Evolutionary conservation across 768 basidiomycete genomes (phyloP).

Genomic region (Pseudohyphozyma bogoriensis): DNA sequence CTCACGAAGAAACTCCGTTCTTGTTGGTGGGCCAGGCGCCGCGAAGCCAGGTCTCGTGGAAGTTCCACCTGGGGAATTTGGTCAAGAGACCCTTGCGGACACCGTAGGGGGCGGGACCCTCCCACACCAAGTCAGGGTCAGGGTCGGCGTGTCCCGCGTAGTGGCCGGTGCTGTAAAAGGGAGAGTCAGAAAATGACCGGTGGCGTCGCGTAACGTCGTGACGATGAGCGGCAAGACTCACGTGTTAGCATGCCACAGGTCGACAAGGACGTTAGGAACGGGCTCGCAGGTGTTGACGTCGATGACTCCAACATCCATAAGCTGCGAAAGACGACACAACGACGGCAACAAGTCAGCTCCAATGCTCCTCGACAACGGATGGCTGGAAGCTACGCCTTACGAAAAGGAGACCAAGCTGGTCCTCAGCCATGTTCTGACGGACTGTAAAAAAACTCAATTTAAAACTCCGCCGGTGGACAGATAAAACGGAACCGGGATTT

Average conservation of each 20-base stretch:
- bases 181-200: background rate
- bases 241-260: slow-evolving; percentile 31
- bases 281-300: slow-evolving; percentile 38
- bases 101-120: slow-evolving; percentile 32
- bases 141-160: slow-evolving; percentile 37
- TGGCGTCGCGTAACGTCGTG: too few species aligned
- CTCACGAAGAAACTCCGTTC: slow-evolving; percentile 36
- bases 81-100: slow-evolving; percentile 35
- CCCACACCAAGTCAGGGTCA: slow-evolving; percentile 29
- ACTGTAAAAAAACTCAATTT: background rate
- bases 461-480: background rate
- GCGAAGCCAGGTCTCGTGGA: slow-evolving; percentile 36
- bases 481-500: background rate
- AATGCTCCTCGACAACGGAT: background rate
- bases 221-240: background rate
- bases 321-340: slow-evolving; percentile 2
- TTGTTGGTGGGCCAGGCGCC: slow-evolving; percentile 37
- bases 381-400: slow-evolving; percentile 5
- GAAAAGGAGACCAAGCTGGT: slow-evolving; percentile 36
- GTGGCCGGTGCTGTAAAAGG: slow-evolving; percentile 34
- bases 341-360: background rate
- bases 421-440: slow-evolving; percentile 37
- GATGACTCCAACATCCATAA: slow-evolving; percentile 38
- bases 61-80: slow-evolving; percentile 35
- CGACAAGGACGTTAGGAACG: slow-evolving; percentile 33